Base-by-base conservation (phyloP, 768 basidiomycete species). In the Symmetrospora coprosmae region DNA sequence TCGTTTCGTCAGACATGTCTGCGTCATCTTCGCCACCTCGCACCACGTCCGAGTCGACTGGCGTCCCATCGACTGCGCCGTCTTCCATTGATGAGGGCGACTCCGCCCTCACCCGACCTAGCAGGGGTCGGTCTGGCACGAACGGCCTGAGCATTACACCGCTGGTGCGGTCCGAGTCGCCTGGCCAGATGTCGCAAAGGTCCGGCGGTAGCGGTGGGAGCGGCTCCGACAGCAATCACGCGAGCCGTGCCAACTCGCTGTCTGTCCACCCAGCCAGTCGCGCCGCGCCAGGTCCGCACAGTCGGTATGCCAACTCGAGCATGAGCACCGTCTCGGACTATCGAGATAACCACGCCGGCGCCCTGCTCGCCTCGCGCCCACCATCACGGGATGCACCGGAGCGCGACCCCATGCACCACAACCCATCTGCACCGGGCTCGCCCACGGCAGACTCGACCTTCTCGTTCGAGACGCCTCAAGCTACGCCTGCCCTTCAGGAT, bases 371-470 rank as follows among this genome's bases (percentile, higher is more conserved):
- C 34, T 35, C 27, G 3, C 58, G 46, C 4, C 50, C 53, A 31
- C 62, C 62, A 25, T 38, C 56, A 28, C 56, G 38, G 7, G 62
- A 63, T 38, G 62, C 62, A 2, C 30, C 33, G 16, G 62, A 63
- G 45, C 25, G 62, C 23, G 62, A 63, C 27, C 62, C 62, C 2
- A 63, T 56, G 62, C 41, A 61, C 33, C 14, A n/a, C 13, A 33
- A 50, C 4, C 50, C 51, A 21, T 52, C 39, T 16, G 49, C 58
- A 40, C 50, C 49, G 2, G 25, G 38, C 19, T 52, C 51, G 33
- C 50, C 60, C 11, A 34, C 51, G 9, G 43, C 43, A 19, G 19
- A n/a, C 19, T 7, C 27, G 21, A 46, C 19, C 9, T 46, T 19
- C 11, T n/a, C 43, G 43, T 2, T 46, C 38, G 8, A 55, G 40